Percentiles rank a stretch among this genome's conserved stretches.
phyloP scores from a whole-genome alignment of 495 filamentous ascomycete species.

The Penicillium steckii region DNA sequence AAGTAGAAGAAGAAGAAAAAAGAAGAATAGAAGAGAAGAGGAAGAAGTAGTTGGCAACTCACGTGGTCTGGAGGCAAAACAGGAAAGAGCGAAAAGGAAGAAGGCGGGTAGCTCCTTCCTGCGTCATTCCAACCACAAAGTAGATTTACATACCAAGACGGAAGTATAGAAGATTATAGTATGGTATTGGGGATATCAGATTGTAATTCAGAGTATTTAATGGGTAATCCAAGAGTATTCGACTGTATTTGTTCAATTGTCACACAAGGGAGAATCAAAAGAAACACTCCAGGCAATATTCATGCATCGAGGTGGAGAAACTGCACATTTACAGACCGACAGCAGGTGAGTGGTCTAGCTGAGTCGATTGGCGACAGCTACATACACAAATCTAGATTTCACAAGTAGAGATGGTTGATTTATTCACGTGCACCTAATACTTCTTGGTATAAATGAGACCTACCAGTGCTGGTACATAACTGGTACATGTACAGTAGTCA shows the following conservation, averaged over 20 bases:
- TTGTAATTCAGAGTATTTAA: neutral
- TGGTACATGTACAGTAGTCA: no score
- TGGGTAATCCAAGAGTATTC: neutral
- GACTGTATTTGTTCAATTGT: neutral
- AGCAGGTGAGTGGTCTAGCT: neutral
- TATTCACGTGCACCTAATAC: no score
- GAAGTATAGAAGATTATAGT: neutral
- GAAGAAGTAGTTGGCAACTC: constrained; percentile 1
- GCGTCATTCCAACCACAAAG: neutral
- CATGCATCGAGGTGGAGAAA: no score
- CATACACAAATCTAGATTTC: no score
- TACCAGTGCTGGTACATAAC: no score
- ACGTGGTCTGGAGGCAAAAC: neutral
- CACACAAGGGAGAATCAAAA: neutral
- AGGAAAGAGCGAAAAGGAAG: neutral
- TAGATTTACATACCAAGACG: no score
- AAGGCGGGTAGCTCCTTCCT: neutral
- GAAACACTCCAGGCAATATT: no score
- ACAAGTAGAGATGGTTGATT: no score
- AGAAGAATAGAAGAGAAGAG: neutral
- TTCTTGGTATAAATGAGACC: no score
- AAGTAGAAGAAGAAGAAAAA: neutral
- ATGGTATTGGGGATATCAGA: no score
- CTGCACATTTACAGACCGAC: neutral
- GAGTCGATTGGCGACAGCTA: no score